These are phyloP conservation scores for Rhytidiadelphus loreus DNA, from an alignment of 225 moss, liverwort and hornwort species.

Conservation along the genomic window DNA sequence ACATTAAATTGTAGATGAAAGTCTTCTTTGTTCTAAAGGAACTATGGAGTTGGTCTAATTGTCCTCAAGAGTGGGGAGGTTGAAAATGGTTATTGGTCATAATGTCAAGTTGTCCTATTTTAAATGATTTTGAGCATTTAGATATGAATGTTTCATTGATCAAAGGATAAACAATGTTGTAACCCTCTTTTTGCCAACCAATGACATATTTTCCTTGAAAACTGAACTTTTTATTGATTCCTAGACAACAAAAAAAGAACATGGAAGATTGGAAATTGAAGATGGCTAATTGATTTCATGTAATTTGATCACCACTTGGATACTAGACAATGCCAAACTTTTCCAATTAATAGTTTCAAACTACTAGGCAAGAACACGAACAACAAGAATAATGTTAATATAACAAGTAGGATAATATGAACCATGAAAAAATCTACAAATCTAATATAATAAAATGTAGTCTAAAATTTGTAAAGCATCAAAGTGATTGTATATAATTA, in stretches of 20 bases:
- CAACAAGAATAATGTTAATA: not conserved
- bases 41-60: not conserved
- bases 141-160: not conserved
- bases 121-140: not conserved
- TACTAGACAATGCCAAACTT: not conserved
- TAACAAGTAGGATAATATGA: not conserved
- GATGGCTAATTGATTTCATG: not conserved
- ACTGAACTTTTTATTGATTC: not conserved
- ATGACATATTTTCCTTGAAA: not conserved
- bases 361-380: not conserved
- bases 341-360: not conserved
- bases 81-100: not conserved
- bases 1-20: too few species aligned
- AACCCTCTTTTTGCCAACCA: not conserved
- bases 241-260: not conserved
- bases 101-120: not conserved
- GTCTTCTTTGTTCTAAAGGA: not conserved
- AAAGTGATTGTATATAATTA: not conserved
- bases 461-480: not conserved
- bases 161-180: not conserved
- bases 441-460: not conserved
- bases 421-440: not conserved
- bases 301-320: not conserved
- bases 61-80: rapidly evolving
- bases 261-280: not conserved